Conservation (phyloP, 306 rosid species). For the Alnus rubra region DNA sequence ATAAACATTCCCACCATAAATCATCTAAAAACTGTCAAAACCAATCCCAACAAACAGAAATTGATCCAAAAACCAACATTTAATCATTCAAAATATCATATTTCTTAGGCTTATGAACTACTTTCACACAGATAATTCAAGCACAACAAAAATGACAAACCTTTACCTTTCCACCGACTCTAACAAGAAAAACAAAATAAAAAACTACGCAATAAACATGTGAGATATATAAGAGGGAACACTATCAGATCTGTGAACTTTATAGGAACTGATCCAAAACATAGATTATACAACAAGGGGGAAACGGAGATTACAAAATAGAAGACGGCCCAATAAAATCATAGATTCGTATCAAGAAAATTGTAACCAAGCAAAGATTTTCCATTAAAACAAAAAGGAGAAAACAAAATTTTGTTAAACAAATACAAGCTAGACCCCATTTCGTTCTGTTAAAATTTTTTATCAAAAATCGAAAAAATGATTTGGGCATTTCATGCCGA, state of each 20-base stretch:
- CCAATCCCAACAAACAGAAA: neutral
- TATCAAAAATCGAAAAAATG: neutral
- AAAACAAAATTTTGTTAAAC: neutral
- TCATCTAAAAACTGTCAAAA: neutral
- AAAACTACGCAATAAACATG: neutral
- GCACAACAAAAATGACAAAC: neutral
- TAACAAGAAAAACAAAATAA: neutral
- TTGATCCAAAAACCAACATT: neutral
- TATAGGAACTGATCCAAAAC: too few relatives aligned
- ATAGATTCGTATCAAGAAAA: neutral
- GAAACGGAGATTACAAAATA: too few relatives aligned
- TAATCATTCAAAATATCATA: neutral
- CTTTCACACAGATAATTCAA: neutral
- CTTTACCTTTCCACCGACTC: neutral
- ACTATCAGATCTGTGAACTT: neutral
- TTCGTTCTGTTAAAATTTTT: neutral
- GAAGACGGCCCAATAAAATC: too few relatives aligned
- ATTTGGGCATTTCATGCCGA: neutral
- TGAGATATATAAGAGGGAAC: neutral
- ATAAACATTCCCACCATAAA: neutral
- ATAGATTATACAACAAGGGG: too few relatives aligned
- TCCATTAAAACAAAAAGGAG: neutral
- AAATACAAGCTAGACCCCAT: neutral
- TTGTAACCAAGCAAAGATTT: neutral
- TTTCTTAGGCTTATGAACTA: neutral